These are phyloP conservation scores for Mycena filopes DNA, from an alignment of 768 basidiomycete species.

Conservation along the genomic window DNA sequence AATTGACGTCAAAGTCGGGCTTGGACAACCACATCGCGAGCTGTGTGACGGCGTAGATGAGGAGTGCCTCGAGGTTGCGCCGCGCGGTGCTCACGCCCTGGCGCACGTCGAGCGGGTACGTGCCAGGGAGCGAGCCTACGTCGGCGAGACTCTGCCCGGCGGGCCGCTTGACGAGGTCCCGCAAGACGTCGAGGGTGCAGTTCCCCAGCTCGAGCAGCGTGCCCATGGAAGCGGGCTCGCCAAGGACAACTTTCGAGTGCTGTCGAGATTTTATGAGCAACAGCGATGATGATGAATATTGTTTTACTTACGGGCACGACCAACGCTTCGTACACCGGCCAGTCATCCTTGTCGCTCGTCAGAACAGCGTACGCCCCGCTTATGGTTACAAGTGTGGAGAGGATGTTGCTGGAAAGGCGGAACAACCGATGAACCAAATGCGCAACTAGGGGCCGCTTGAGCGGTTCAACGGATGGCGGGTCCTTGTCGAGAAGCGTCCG, in stretches of 20 bases:
- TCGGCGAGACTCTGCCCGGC: constrained; percentile 63
- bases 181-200: constrained; percentile 77
- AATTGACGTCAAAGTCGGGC: constrained; percentile 67
- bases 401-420: constrained; percentile 73
- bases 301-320: constrained; percentile 72
- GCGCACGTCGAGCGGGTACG: constrained; percentile 60
- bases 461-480: constrained; percentile 65
- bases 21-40: constrained; percentile 83
- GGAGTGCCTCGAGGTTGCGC: constrained; percentile 72
- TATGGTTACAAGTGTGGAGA: constrained; percentile 75
- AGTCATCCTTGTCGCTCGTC: constrained; percentile 72
- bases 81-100: constrained; percentile 67
- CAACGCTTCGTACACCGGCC: constrained; percentile 74
- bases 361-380: constrained; percentile 78
- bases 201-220: constrained; percentile 89
- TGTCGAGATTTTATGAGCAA: constrained; percentile 41
- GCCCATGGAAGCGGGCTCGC: constrained; percentile 86
- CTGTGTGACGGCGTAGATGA: constrained; percentile 80
- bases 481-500: constrained; percentile 76
- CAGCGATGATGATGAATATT: not conserved
- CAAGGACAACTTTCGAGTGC: constrained; percentile 88
- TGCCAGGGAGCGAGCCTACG: constrained; percentile 40
- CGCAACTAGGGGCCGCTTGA: constrained; percentile 77
- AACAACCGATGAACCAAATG: constrained; percentile 79
- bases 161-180: constrained; percentile 71